Base-by-base conservation (phyloP, 2,329 filamentous ascomycete genomes). In the Chrysoporthe deuterocubensis region DNA sequence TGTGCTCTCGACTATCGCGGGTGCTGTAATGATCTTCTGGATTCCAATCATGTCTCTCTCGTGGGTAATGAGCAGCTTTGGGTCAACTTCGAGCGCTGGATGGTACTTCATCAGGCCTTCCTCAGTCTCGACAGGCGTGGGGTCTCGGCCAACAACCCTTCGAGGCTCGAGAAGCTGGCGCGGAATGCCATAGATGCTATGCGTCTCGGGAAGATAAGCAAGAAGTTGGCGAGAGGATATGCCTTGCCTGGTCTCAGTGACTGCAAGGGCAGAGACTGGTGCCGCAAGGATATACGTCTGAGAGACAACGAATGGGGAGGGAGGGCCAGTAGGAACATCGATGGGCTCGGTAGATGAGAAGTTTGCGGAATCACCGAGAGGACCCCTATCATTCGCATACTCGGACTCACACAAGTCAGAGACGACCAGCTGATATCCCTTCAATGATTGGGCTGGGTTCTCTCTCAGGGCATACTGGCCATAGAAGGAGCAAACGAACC, bases 401-500 rank as follows among this genome's bases (percentile, higher is more conserved):
- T 90, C 85, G 0, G 94, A 97, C 78, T 97, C 96, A 80, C 94
- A 98, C 46, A 99, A 87, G 75, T 99, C 95, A 0, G 92, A 90
- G 13, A 97, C 86, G 26, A 94, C 86, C 8, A 98, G 85, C 74
- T 97, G 93, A 78, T 97, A 92, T 48, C 94, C 94, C 78, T 93
- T 93, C 69, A 94, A 87, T 4, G 82, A 78, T 66, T 85, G 83
- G n/a, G 83, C 79, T 3, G 81, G 74, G 34, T 84, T 81, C 70
- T 89, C 86, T 56, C 83, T 79, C 43, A 90, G 83, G 3, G 81
- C 80, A 75, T 89, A 90, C 73, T 87, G 80, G 46, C 85, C 87
- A 73, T 87, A 91, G 78, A 94, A 92, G 8, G 93, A 91, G 81
- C 97, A 98, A 7, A 90, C 86, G 75, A 96, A 94, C 94, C 95